Conservation (phyloP, 2,329 filamentous ascomycete genomes). For the Blumeria graminis region DNA sequence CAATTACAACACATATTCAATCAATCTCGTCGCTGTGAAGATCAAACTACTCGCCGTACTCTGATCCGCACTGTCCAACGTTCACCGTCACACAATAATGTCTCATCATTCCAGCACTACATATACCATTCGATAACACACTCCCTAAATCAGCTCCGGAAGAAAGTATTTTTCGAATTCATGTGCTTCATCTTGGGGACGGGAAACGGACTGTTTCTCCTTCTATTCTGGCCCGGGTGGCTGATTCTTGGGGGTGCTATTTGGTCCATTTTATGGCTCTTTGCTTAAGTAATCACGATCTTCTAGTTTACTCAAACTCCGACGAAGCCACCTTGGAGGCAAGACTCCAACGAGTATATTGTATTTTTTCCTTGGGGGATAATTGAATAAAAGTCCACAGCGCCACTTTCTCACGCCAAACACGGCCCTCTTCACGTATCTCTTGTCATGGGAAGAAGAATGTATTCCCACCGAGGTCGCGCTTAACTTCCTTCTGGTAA, state of each 20-base stretch:
- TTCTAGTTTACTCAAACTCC: not conserved
- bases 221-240: constrained; percentile 16
- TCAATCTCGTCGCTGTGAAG: no score
- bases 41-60: no score
- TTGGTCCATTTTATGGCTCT: constrained; percentile 5
- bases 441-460: constrained; percentile 50
- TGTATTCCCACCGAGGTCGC: constrained; percentile 71
- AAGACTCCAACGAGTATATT: not conserved
- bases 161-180: constrained; percentile 12
- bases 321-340: not conserved
- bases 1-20: no score
- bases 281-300: constrained; percentile 4
- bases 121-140: no score
- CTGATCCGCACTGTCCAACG: no score
- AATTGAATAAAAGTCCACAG: not conserved
- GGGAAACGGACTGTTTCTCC: constrained; percentile 10
- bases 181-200: constrained; percentile 11
- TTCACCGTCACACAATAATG: no score
- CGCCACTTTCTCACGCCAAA: not conserved
- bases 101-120: no score
- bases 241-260: constrained; percentile 8
- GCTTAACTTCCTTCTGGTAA: constrained; percentile 51
- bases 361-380: not conserved
- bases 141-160: constrained; percentile 5
- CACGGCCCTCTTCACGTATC: not conserved